Percentiles rank a stretch among this genome's conserved stretches.
Evolutionary conservation across 345 rosid species (phyloP).

Genomic region (Eucalyptus sp.): DNA sequence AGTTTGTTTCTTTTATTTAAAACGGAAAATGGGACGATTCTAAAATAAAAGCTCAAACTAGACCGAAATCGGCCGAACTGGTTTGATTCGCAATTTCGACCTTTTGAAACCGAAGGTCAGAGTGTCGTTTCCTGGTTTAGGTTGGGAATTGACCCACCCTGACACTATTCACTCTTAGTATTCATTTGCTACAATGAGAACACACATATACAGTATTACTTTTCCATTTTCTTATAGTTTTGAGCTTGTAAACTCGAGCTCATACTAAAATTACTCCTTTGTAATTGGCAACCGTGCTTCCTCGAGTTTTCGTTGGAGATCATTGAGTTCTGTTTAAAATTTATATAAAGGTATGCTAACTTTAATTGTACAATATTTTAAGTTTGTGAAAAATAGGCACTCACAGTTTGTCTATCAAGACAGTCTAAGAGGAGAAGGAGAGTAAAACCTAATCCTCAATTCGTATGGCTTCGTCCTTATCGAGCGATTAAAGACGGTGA

Average conservation of each 20-base stretch:
- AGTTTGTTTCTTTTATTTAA: too few species aligned
- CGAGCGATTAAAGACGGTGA: neutral
- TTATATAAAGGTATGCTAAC: neutral
- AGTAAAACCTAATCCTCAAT: neutral
- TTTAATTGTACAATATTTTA: neutral
- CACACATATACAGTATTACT: neutral
- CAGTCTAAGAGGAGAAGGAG: neutral
- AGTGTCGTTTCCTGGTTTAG: too few species aligned
- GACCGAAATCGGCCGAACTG: too few species aligned
- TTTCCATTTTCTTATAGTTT: neutral
- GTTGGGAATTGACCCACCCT: too few species aligned
- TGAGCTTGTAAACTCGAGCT: neutral
- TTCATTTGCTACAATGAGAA: neutral
- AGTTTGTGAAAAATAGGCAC: neutral
- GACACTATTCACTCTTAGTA: too few species aligned
- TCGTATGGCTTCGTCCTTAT: neutral
- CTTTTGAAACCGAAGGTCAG: too few species aligned
- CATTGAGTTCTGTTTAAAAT: neutral
- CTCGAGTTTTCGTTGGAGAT: neutral
- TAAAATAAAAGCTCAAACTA: too few species aligned
- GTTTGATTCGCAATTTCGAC: too few species aligned
- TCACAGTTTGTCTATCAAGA: neutral
- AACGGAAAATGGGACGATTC: too few species aligned
- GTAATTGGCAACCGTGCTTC: neutral
- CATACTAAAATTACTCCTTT: neutral